A percentile compares a stretch with the other conserved stretches of the same genome.
These are phyloP conservation scores for Smithsoniella earleae DNA, from an alignment of 163 green algal genomes.

Conservation along the genomic window DNA sequence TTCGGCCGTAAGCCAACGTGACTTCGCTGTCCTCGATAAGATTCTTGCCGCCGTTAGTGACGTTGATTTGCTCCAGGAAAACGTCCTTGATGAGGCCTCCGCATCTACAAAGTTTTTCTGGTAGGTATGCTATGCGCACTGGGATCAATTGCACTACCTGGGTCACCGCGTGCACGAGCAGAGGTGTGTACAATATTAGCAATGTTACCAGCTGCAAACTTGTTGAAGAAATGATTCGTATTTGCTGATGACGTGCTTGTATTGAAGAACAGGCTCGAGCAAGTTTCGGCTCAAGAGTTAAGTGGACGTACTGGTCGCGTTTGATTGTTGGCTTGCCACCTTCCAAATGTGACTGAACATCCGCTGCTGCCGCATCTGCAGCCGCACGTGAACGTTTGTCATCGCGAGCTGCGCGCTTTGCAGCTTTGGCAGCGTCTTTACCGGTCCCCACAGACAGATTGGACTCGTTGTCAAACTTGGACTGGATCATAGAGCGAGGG, in stretches of 20 bases:
- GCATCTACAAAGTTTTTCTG: no score
- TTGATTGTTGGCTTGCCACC: conserved; percentile 36
- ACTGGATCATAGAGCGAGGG: conserved; percentile 2
- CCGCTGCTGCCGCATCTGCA: conserved; percentile 46
- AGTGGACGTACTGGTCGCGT: conserved; percentile 41
- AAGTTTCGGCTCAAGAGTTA: no score
- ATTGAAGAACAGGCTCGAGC: no score
- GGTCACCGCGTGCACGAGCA: conserved; percentile 31
- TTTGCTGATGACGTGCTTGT: no score
- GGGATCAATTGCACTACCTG: no score
- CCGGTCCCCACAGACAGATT: conserved; percentile 40
- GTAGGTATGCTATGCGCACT: not conserved
- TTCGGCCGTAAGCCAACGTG: conserved; percentile 60
- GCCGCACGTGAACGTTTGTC: conserved; percentile 49
- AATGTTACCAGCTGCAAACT: not conserved
- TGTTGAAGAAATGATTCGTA: no score
- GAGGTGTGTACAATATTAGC: not conserved
- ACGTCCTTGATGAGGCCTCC: conserved; percentile 56
- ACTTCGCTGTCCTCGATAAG: conserved; percentile 70
- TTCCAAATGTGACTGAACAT: conserved; percentile 16
- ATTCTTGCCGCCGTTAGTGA: conserved; percentile 74
- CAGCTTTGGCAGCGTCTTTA: conserved; percentile 60
- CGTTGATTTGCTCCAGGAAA: conserved; percentile 68
- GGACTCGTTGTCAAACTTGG: conserved; percentile 7
- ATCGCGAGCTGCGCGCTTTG: conserved; percentile 48